phyloP scores from a whole-genome alignment of 2,329 filamentous ascomycete genomes.

The Mycosphaerella sp. region DNA sequence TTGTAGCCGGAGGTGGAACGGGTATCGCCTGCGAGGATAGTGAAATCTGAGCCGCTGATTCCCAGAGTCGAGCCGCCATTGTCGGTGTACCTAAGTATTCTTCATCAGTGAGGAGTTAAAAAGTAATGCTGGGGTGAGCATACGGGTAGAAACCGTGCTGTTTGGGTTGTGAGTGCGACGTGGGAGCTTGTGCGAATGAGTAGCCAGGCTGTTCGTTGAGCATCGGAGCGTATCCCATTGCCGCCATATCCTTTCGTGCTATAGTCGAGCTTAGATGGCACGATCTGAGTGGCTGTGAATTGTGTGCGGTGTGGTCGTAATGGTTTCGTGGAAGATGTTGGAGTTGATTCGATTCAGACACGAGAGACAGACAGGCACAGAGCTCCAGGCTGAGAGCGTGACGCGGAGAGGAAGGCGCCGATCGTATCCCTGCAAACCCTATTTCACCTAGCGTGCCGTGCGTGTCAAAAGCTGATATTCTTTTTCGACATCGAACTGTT shows the following conservation, averaged over 20 bases:
- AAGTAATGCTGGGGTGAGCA: slow-evolving; percentile 32
- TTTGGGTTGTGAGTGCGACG: slow-evolving; percentile 40
- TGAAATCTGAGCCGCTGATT: slow-evolving; percentile 89
- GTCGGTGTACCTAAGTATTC: slow-evolving; percentile 71
- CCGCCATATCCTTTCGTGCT: slow-evolving; percentile 44
- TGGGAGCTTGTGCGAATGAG: slow-evolving; percentile 53
- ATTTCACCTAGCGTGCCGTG: not conserved
- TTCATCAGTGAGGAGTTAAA: slow-evolving; percentile 1
- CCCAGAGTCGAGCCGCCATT: slow-evolving; percentile 95
- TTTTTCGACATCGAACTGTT: not conserved
- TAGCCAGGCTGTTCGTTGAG: slow-evolving; percentile 52
- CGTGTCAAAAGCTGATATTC: slow-evolving; percentile 13
- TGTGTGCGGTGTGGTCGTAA: not conserved
- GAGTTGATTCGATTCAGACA: slow-evolving; percentile 12
- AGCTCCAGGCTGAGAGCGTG: slow-evolving; percentile 17
- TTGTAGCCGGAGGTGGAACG: slow-evolving; percentile 93
- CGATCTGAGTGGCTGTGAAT: too few relatives aligned
- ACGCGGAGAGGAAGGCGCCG: slow-evolving; percentile 14
- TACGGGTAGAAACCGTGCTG: slow-evolving; percentile 93
- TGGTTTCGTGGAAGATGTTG: not conserved
- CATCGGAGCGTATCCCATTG: slow-evolving; percentile 47
- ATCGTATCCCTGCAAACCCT: not conserved
- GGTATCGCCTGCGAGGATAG: slow-evolving; percentile 95
- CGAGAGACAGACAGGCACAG: not conserved
- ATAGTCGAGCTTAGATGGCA: too few relatives aligned